Evolutionary conservation across 2,329 filamentous ascomycete species (phyloP).

Genomic region (Scopulariopsis brevicaulis): DNA sequence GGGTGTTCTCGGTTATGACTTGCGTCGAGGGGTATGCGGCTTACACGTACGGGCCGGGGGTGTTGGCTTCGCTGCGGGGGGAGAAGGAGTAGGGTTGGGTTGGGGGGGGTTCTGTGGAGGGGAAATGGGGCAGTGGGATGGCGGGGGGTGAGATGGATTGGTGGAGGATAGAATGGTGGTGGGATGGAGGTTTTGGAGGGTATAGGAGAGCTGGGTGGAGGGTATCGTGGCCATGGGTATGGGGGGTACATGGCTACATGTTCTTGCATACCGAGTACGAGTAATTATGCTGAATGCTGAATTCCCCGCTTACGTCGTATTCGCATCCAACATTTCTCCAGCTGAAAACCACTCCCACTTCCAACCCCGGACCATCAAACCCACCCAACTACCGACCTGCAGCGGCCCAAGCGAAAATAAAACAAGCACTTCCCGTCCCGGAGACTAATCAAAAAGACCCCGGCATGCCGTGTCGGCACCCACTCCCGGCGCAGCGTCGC

Average conservation of each 20-base stretch:
- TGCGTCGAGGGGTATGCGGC: not conserved
- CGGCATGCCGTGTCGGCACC: not conserved
- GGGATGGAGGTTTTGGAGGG: not conserved
- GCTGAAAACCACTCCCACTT: no score
- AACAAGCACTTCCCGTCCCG: not conserved
- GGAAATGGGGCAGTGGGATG: not conserved
- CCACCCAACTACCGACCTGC: no score
- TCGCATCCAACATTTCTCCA: no score
- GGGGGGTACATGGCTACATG: not conserved
- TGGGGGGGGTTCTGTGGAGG: not conserved
- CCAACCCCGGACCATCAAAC: no score
- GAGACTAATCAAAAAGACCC: not conserved
- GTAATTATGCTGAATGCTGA: no score
- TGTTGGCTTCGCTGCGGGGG: not conserved
- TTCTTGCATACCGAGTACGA: no score
- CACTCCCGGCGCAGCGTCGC: not conserved
- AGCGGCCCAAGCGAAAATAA: no score
- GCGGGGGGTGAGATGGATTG: not conserved
- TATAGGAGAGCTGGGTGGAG: not conserved
- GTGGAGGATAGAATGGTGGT: not conserved
- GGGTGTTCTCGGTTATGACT: not conserved
- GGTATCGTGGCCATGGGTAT: not conserved
- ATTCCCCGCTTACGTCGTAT: no score
- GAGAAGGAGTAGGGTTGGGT: not conserved
- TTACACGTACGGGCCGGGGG: not conserved